These are phyloP conservation scores for Plasmopara muralis DNA, from an alignment of 352 stramenopile genomes.

Conservation along the genomic window DNA sequence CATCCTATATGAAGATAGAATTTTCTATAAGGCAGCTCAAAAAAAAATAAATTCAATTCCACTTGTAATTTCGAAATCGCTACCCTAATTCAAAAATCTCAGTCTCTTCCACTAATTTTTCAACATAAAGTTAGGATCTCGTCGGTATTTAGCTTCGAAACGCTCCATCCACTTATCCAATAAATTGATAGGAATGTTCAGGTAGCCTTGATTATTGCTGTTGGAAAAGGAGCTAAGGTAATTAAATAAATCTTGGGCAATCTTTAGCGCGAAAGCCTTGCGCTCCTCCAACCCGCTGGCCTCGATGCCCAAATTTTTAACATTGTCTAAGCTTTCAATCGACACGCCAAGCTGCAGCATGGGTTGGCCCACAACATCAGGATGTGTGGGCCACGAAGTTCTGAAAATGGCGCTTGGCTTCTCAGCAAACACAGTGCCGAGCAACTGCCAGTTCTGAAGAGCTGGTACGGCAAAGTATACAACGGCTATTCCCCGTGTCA, in stretches of 20 bases:
- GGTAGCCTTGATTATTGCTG: conserved; percentile 61
- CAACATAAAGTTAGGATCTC: conserved; percentile 91
- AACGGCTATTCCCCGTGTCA: conserved; percentile 29
- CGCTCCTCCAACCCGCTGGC: conserved; percentile 53
- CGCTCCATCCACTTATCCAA: conserved; percentile 89
- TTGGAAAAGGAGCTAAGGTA: conserved; percentile 88
- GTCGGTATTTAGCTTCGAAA: conserved; percentile 83
- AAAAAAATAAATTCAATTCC: no score
- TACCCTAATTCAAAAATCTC: no score
- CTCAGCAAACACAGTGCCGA: conserved; percentile 65
- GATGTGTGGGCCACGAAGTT: conserved; percentile 58
- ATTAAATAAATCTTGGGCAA: conserved; percentile 89
- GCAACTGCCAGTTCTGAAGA: conserved; percentile 62
- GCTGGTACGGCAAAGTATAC: conserved; percentile 66
- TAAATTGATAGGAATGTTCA: conserved; percentile 88
- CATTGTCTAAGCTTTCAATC: conserved; percentile 64
- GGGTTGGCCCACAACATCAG: conserved; percentile 46
- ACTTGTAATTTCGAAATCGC: no score
- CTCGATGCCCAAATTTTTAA: conserved; percentile 72
- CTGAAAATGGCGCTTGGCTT: conserved; percentile 67
- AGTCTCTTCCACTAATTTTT: conserved; percentile 42
- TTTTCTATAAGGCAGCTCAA: no score
- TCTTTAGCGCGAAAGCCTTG: conserved; percentile 86
- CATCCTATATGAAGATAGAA: no score
- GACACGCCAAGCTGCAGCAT: conserved; percentile 62